These are phyloP conservation scores for Microsporum canis DNA, from an alignment of 2,329 filamentous ascomycete genomes.

Conservation along the genomic window DNA sequence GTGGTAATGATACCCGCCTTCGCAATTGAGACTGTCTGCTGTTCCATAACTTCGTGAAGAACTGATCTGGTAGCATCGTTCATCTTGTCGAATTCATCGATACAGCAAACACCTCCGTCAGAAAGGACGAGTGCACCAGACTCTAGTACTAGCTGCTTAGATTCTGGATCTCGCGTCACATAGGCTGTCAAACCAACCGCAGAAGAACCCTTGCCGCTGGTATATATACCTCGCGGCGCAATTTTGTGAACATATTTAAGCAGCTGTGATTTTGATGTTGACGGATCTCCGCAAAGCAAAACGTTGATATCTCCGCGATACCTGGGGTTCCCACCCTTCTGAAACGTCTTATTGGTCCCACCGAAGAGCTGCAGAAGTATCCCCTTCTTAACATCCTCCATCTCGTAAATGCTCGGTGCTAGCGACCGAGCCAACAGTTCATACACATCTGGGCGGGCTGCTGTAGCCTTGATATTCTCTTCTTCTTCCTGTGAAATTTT, in stretches of 20 bases:
- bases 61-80: constrained; percentile 62
- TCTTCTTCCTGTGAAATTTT: constrained; percentile 80
- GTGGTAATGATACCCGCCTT: constrained; percentile 76
- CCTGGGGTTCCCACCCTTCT: constrained; percentile 88
- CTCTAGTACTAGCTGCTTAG: constrained; percentile 60
- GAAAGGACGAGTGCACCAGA: constrained; percentile 63
- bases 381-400: constrained; percentile 98
- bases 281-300: constrained; percentile 90
- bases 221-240: constrained; percentile 74
- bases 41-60: constrained; percentile 70
- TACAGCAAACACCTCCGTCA: constrained; percentile 65
- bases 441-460: constrained; percentile 74
- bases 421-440: constrained; percentile 82
- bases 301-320: constrained; percentile 98
- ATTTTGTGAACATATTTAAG: constrained; percentile 96
- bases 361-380: constrained; percentile 94
- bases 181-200: constrained; percentile 69
- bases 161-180: constrained; percentile 62
- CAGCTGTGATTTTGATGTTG: constrained; percentile 90
- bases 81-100: constrained; percentile 75
- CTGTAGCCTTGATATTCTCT: constrained; percentile 72
- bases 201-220: constrained; percentile 63
- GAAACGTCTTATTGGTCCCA: constrained; percentile 94
- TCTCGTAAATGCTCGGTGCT: constrained; percentile 90
- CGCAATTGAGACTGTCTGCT: constrained; percentile 66